Conservation (phyloP, 306 rosid genomes). For the Castanea crenata region DNA sequence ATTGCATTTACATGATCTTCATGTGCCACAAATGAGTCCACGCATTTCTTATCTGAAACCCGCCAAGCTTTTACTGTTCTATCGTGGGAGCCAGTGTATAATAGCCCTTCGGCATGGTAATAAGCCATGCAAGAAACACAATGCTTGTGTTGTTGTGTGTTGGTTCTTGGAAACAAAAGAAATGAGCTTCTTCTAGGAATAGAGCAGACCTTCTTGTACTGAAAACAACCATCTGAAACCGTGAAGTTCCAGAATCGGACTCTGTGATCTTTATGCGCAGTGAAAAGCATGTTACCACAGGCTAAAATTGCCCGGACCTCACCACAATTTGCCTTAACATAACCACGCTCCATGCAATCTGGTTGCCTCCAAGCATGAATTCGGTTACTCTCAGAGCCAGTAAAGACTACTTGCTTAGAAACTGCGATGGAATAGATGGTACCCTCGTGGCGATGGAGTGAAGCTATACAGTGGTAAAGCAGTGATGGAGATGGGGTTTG, state of each 20-base stretch:
- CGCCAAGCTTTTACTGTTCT: conserved; percentile 62
- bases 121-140: conserved; percentile 64
- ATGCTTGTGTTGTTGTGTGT: conserved; percentile 40
- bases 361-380: conserved; percentile 64
- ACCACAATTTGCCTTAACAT: conserved; percentile 41
- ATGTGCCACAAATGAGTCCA: conserved; percentile 61
- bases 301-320: conserved; percentile 49
- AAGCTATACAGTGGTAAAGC: conserved; percentile 68
- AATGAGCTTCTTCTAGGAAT: conserved; percentile 48
- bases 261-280: conserved; percentile 61
- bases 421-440: conserved; percentile 55
- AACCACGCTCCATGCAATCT: conserved; percentile 54
- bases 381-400: conserved; percentile 55
- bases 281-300: conserved; percentile 48
- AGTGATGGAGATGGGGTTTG: conserved; percentile 59
- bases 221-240: conserved; percentile 37
- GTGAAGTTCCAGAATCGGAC: conserved; percentile 61
- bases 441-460: conserved; percentile 68
- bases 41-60: conserved; percentile 43
- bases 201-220: conserved; percentile 47
- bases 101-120: conserved; percentile 62
- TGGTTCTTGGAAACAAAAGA: conserved; percentile 27
- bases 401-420: conserved; percentile 56
- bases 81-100: conserved; percentile 67
- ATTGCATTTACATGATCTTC: conserved; percentile 49